phyloP scores from a whole-genome alignment of 2,329 filamentous ascomycete species.

The Hirsutella rhossiliensis region DNA sequence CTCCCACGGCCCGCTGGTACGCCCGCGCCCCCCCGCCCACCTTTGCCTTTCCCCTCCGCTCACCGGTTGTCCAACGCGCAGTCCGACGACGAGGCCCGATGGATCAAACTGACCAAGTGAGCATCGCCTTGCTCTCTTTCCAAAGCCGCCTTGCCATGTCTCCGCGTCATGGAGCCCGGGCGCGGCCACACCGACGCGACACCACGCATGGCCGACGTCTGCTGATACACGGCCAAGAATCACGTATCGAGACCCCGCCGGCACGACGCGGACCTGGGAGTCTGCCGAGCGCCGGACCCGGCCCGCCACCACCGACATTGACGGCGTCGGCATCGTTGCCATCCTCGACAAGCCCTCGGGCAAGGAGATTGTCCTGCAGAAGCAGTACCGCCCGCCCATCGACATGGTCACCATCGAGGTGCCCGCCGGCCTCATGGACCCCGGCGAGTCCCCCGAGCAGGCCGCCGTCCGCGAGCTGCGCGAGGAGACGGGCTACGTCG shows the following conservation, averaged over 20 bases:
- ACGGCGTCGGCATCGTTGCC: constrained; percentile 63
- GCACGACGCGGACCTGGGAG: constrained; percentile 53
- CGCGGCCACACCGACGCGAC: too few relatives aligned
- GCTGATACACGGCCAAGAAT: constrained; percentile 21
- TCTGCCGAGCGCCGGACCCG: constrained; percentile 60
- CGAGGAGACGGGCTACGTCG: constrained; percentile 57
- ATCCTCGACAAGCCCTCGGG: constrained; percentile 45
- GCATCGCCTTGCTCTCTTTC: background rate
- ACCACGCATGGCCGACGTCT: background rate
- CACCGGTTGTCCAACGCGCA: constrained; percentile 11
- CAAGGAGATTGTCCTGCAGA: constrained; percentile 49
- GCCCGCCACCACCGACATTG: constrained; percentile 47
- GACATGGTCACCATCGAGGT: constrained; percentile 49
- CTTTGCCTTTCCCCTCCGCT: background rate
- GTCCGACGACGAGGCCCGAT: constrained; percentile 41
- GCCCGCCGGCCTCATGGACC: constrained; percentile 52
- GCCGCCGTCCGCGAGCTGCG: constrained; percentile 51
- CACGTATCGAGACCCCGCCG: constrained; percentile 52
- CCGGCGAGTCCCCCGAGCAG: constrained; percentile 46
- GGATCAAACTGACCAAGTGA: constrained; percentile 49
- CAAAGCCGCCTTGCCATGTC: too few relatives aligned
- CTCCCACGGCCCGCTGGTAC: constrained; percentile 32
- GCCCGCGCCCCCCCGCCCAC: constrained; percentile 1
- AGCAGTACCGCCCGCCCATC: constrained; percentile 53
- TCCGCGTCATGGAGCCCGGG: too few relatives aligned